Evolutionary conservation across 176 grass and related monocot species (phyloP).

Genomic region (Bothriochloa decipiens): DNA sequence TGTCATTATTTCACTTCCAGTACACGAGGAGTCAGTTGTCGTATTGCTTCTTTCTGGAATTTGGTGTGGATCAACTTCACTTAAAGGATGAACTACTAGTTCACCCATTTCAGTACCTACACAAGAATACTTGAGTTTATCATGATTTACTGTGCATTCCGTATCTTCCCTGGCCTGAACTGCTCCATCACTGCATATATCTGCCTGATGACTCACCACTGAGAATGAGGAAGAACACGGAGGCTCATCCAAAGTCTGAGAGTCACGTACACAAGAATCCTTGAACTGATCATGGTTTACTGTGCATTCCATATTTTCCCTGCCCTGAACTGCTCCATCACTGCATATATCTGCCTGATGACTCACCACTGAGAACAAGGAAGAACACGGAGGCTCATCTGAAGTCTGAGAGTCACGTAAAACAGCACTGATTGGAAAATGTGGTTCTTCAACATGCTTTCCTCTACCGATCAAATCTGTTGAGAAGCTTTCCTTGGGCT

Average conservation of each 20-base stretch:
- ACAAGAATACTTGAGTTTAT: slow-evolving; percentile 30
- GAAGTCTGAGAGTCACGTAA: slow-evolving; percentile 14
- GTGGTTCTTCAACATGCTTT: slow-evolving; percentile 37
- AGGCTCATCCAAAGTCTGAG: slow-evolving; percentile 36
- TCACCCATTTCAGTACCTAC: slow-evolving; percentile 35
- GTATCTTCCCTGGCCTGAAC: not conserved
- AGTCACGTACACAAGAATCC: slow-evolving; percentile 7
- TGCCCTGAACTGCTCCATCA: slow-evolving; percentile 13
- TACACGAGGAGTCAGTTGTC: slow-evolving; percentile 20
- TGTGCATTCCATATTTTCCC: not conserved
- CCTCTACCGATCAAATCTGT: slow-evolving; percentile 8
- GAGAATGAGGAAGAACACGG: slow-evolving; percentile 28
- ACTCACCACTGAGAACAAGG: slow-evolving; percentile 10
- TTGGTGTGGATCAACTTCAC: slow-evolving; percentile 37
- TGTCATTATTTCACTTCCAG: slow-evolving; percentile 21
- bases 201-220: slow-evolving; percentile 15
- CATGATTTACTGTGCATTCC: not conserved
- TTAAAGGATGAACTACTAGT: slow-evolving; percentile 33
- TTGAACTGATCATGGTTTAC: slow-evolving; percentile 25
- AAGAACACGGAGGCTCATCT: slow-evolving; percentile 34
- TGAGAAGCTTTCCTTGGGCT: slow-evolving; percentile 41
- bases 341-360: slow-evolving; percentile 26
- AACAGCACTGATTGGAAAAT: slow-evolving; percentile 4
- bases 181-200: slow-evolving; percentile 26
- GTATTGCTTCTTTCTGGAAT: slow-evolving; percentile 42